phyloP scores from a whole-genome alignment of 2,329 filamentous ascomycete genomes.

The Corynespora cassiicola region DNA sequence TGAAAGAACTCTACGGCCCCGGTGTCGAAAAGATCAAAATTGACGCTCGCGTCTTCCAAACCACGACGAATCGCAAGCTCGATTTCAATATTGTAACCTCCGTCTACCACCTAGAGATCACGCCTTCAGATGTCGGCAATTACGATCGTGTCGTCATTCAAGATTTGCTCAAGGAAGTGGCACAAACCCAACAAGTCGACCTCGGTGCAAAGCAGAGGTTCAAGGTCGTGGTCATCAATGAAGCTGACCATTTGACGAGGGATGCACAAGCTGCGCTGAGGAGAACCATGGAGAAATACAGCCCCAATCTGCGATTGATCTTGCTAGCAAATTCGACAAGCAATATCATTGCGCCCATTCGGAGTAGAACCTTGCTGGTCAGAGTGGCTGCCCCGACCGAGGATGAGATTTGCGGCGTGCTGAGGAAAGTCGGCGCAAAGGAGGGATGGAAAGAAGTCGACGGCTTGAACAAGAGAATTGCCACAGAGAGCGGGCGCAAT shows the following conservation, averaged over 20 bases:
- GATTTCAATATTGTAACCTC: conserved; percentile 99
- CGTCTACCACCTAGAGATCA: conserved; percentile 98
- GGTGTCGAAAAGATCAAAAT: conserved; percentile 99
- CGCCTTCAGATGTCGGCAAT: conserved; percentile 93
- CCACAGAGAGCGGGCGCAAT: conserved; percentile 89
- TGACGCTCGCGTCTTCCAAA: conserved; percentile 95
- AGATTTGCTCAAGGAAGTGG: conserved; percentile 94
- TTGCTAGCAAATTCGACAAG: conserved; percentile 94
- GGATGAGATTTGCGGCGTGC: conserved; percentile 79
- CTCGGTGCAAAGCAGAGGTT: conserved; percentile 87
- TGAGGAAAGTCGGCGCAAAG: conserved; percentile 73
- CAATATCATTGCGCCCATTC: conserved; percentile 98
- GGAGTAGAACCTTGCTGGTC: conserved; percentile 88
- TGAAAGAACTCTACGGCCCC: conserved; percentile 93
- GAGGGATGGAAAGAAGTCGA: conserved; percentile 83
- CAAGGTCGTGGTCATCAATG: conserved; percentile 99
- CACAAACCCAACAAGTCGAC: conserved; percentile 99
- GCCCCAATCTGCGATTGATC: conserved; percentile 89
- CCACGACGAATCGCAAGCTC: conserved; percentile 92
- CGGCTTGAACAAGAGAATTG: conserved; percentile 82
- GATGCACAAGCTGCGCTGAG: conserved; percentile 95
- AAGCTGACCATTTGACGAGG: conserved; percentile 90
- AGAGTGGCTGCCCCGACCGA: conserved; percentile 89
- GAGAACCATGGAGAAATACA: conserved; percentile 99
- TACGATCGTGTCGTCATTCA: conserved; percentile 97